Evolutionary conservation across 73 alveolate genomes (phyloP), one percentile per base, ranked within the genome.

Genomic region (Paramecium caudatum): DNA sequence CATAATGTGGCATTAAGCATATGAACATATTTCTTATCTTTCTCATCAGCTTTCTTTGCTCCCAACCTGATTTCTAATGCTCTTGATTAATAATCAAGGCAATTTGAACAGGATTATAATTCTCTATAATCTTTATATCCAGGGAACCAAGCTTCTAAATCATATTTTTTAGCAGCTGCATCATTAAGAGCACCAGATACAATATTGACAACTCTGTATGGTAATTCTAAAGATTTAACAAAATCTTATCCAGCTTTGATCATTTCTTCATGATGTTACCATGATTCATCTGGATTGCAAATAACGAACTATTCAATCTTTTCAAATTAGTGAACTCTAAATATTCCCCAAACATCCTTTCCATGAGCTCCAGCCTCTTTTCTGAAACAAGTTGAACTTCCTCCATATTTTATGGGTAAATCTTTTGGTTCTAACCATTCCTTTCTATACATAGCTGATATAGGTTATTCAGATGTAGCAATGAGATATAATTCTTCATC

Each of bases 141-240:
- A 25, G 99, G 99, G 99, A 98, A 98, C 99, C 99, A 98, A 25
- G 99, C 99, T 93, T 98, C 99, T 45, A 98, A 91, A 91, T 98
- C 99, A 93, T 98, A 98, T 93, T 98, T 98, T 95, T 97, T 98
- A 70, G 99, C 99, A 21, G 99, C 99, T 39, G 99, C 99, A 69
- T 94, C 96, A 94, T 98, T 98, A 61, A 98, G 95, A 27, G 98
- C 99, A 0, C 99, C 99, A 45, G 99, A 95, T 68, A 97, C 99
- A 50, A 98, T 98, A 87, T 95, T 94, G 68, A 98, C 97, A 33
- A 98, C 99, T 91, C 99, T 92, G 94, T 98, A 98, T 17, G 99
- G 99, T 36, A 98, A 82, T 49, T 95, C 98, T 13, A 98, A 95
- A 34, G 93, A 48, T 91, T 96, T 62, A 90, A 94, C 95, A 92